These are phyloP conservation scores for Flaveria brownii DNA, from an alignment of 129 eudicot species.

Conservation along the genomic window DNA sequence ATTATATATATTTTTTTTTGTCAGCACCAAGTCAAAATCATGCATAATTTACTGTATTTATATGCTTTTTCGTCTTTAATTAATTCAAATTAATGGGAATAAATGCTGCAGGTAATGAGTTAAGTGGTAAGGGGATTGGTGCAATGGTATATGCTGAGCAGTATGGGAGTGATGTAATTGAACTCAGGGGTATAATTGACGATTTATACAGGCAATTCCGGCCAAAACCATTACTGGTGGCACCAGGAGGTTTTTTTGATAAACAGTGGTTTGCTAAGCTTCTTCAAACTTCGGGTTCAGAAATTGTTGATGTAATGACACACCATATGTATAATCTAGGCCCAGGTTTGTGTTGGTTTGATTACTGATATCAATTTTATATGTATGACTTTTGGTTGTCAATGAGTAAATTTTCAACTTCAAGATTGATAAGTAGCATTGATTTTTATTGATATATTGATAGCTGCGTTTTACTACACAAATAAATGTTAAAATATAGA, in stretches of 20 bases:
- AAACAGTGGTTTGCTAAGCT: constrained; percentile 66
- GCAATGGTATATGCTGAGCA: constrained; percentile 75
- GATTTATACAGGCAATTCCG: constrained; percentile 45
- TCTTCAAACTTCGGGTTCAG: constrained; percentile 71
- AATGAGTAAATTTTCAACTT: constrained; percentile 3
- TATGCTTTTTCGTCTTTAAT: constrained; percentile 1
- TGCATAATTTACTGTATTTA: not conserved
- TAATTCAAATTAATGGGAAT: not conserved
- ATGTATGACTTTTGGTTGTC: constrained; percentile 10
- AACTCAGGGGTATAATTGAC: constrained; percentile 52
- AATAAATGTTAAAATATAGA: not conserved
- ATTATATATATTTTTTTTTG: not conserved
- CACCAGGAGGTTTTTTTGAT: constrained; percentile 94
- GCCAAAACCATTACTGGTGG: constrained; percentile 64
- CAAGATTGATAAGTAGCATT: constrained; percentile 7
- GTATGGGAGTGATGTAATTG: constrained; percentile 67
- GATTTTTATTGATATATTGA: not conserved
- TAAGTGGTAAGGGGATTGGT: constrained; percentile 84
- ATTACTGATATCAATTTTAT: not conserved
- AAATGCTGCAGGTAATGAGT: constrained; percentile 70
- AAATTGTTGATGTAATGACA: constrained; percentile 59
- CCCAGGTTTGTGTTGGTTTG: constrained; percentile 56
- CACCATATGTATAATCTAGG: constrained; percentile 91
- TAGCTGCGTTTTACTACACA: not conserved
- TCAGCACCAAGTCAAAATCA: not conserved